Base-by-base conservation (phyloP, 768 basidiomycete species). In the Tricholoma bakamatsutake region DNA sequence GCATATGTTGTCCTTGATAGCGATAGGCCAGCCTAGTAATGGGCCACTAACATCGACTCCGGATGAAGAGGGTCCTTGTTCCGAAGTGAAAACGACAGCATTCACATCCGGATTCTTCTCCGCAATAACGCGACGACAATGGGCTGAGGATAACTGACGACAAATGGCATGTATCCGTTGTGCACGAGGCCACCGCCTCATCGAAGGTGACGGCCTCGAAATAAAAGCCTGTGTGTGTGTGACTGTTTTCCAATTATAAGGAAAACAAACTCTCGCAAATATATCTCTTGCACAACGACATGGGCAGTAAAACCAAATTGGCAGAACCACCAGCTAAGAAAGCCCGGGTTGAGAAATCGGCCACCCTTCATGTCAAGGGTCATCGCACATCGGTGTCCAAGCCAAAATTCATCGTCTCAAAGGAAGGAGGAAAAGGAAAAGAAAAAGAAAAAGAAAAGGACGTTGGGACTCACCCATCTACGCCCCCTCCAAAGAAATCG, bases 1-100 rank as follows among this genome's bases (percentile, higher is more conserved):
- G 50, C 86, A 85, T 54, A 98, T 93, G 64, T 91, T 93, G 61
- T 95, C 93, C 69, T 98, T 97, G 50, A 96, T 70, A 0, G 84
- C 91, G 4, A 96, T 70, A 2, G 77, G 69, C 50, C 80, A 62
- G n/a, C 71, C 77, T 15, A 13, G 18, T 12, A 53, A 43, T 13
- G 52, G 27, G 13, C 8, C 30, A 66, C 66, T 28, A 67, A 59
- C 12, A 57, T 33, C 10, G 31, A 4, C 12, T 28, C 18, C 21
- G 56, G 24, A 12, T 11, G 59, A 47, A 17, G 47, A 43, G 24
- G 64, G 61, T 35, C 39, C 45, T 27, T 5, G n/a, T 37, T 31
- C 24, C 2, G 71, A 60, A 34, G 67, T 67, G 42, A 61, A 62
- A 43, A 84, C 78, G 54, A 88, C 75, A 18, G 86, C 85, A 59